Conservation (phyloP, 441 rosid genomes). For the Breynia disticha region DNA sequence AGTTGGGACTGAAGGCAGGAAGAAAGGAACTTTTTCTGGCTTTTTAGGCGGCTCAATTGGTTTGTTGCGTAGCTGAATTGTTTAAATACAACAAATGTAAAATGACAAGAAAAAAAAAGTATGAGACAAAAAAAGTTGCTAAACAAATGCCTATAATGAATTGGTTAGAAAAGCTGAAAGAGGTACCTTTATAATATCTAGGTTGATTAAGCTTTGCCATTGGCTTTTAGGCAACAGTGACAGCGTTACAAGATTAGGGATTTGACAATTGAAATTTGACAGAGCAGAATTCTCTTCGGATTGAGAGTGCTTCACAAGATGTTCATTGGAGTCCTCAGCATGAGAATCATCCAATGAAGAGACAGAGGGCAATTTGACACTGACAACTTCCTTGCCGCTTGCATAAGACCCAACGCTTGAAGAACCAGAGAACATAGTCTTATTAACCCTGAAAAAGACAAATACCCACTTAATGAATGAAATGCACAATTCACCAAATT, state of each 20-base stretch:
- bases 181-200: constrained; percentile 86
- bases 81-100: constrained; percentile 5
- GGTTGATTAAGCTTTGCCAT: constrained; percentile 94
- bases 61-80: constrained; percentile 67
- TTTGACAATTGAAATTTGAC: constrained; percentile 38
- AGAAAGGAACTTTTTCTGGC: constrained; percentile 88
- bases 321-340: constrained; percentile 36
- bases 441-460: constrained; percentile 61
- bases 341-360: constrained; percentile 49
- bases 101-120: not conserved
- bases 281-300: constrained; percentile 22
- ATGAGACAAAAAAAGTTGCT: not conserved
- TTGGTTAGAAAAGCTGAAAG: not conserved
- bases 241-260: constrained; percentile 88
- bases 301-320: constrained; percentile 23
- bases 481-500: not conserved
- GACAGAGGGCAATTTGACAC: constrained; percentile 74
- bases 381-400: constrained; percentile 70
- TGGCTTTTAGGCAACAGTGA: constrained; percentile 91
- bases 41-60: constrained; percentile 92
- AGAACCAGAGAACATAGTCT: constrained; percentile 70
- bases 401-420: constrained; percentile 58
- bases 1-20: constrained; percentile 78
- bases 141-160: too few species aligned
- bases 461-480: not conserved